Base-by-base conservation (phyloP, 1,284 basidiomycete genomes). In the Leccinum subrobustum region DNA sequence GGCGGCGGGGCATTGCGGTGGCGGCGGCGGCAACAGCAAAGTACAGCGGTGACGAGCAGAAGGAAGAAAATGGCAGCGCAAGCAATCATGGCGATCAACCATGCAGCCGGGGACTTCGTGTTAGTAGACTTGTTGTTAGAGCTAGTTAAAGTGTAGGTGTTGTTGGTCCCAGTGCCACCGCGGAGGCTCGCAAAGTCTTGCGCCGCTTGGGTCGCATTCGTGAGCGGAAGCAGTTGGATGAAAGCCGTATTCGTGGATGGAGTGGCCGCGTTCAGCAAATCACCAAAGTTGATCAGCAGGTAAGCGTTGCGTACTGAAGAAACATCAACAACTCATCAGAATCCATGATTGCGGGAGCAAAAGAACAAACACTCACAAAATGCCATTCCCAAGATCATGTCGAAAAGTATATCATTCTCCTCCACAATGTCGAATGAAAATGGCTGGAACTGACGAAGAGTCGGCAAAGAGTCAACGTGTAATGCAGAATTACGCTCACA, bases 151-250 rank as follows among this genome's bases (percentile, higher is more conserved):
- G 20, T n/a, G 1, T 9, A 0, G 20, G 8, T 9, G 25, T 11
- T 47, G 12, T 47, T 47, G 12, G 23, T n/a, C 9, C 51, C 56
- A 6, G 33, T 8, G 20, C 58, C 57, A 29, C n/a, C 42, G 44
- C 72, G 73, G 14, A 63, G 48, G 3, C 5, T 57, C 50, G 54
- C 59, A 63, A 72, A 71, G 44, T 68, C 65, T 54, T 64, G 39
- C 47, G 64, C 60, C 1, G 66, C 70, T 58, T 78, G 67, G 2
- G 72, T 67, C 18, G 71, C 65, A 58, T 81, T 74, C 4, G 83
- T 86, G 9, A 79, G 73, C 1, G 86, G 79, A 27, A 87, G 77
- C 31, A 90, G 74, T 63, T 89, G 87, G 23, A 89, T 76, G 70
- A 81, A 90, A 3, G 87, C 86, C 29, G 75, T 71, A 27, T 70